These are phyloP conservation scores for Tulasnella calospora DNA, from an alignment of 768 basidiomycete species.

Conservation along the genomic window DNA sequence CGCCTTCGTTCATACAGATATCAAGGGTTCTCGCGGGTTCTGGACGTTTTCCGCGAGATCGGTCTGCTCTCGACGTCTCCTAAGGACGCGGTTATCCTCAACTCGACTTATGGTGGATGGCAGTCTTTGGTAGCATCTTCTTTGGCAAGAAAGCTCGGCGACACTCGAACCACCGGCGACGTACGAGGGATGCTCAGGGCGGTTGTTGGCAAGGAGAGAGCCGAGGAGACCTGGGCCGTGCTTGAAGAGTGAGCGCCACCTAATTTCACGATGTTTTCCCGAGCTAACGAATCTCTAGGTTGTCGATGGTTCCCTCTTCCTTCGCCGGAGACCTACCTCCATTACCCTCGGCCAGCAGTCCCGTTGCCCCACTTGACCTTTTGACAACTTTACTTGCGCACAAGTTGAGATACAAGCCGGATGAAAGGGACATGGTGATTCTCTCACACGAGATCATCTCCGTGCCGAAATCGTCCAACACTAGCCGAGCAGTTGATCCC, in stretches of 20 bases:
- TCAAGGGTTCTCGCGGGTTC: slow-evolving; percentile 70
- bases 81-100: slow-evolving; percentile 34
- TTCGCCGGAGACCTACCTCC: slow-evolving; percentile 22
- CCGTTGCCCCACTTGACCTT: slow-evolving; percentile 53
- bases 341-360: slow-evolving; percentile 24
- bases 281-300: not conserved
- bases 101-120: slow-evolving; percentile 16
- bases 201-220: slow-evolving; percentile 4
- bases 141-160: not conserved
- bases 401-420: slow-evolving; percentile 59
- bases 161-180: not conserved
- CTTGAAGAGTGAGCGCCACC: not conserved
- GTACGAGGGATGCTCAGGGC: not conserved
- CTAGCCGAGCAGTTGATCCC: slow-evolving; percentile 27
- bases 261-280: not conserved
- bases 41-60: slow-evolving; percentile 64
- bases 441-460: slow-evolving; percentile 78
- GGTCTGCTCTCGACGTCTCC: slow-evolving; percentile 55
- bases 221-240: slow-evolving; percentile 6
- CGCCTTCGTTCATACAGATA: slow-evolving; percentile 49
- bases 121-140: slow-evolving; percentile 10
- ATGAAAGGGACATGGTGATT: slow-evolving; percentile 82
- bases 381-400: slow-evolving; percentile 68
- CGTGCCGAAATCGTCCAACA: slow-evolving; percentile 22
- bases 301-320: slow-evolving; percentile 25